Evolutionary conservation across 2,329 filamentous ascomycete species (phyloP), one percentile per base, ranked within the genome.

Genomic region (Colletotrichum chlorophyti): DNA sequence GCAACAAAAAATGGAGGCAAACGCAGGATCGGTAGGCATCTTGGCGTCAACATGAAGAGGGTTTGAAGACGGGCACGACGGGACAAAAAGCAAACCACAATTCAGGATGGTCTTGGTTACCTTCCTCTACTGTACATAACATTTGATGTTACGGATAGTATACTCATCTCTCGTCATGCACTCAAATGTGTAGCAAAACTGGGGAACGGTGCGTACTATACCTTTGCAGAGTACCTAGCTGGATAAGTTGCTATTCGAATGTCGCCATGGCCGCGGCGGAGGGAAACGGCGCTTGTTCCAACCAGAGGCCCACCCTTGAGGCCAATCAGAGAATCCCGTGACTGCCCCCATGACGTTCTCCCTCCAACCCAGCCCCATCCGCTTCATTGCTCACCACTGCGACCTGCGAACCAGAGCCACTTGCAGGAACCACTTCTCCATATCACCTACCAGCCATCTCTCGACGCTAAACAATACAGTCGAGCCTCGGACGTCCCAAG

Each of bases 321-420:
- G 6, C 61, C 53, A 63, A 63, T 63, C 61, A 62, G 19, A 43
- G 32, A 26, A n/a, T 21, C 11, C 37, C 31, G 32, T 59, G 24
- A n/a, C 37, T 46, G 60, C 34, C 46, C 60, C 50, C 61, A 63
- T 63, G 61, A 63, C 61, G 61, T 63, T 58, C 61, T 54, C 43
- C 23, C 48, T 49, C 49, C 29, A 58, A 48, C 58, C 58, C 48
- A 54, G 60, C 57, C 55, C 58, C 60, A 51, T 51, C n/a, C n/a
- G n/a, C n/a, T n/a, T 45, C 45, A 19, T 53, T 47, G 48, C 34
- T 45, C 54, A 60, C 54, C 49, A 52, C n/a, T n/a, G n/a, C n/a
- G n/a, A n/a, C 41, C 47, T 49, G 32, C 49, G 53, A 58, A 58
- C 58, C 46, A 51, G 31, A 53, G 45, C 48, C 53, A 24, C 29